Evolutionary conservation across 2,329 filamentous ascomycete species (phyloP), one percentile per base, ranked within the genome.

Genomic region (Simplicillium sp.): DNA sequence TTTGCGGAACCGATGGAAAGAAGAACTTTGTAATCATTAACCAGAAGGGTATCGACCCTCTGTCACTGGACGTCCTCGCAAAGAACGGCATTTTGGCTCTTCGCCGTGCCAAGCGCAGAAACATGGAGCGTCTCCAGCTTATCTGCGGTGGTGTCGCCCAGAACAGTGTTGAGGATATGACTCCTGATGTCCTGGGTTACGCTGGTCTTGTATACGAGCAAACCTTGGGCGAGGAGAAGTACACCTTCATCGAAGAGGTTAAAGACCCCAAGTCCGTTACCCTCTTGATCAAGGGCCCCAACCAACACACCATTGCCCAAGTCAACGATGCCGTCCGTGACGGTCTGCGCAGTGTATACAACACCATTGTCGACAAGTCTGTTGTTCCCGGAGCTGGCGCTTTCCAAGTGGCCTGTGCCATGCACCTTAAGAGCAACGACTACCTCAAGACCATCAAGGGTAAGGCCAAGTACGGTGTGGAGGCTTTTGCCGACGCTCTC

Each of bases 241-340:
- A 87, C 70, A 98, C 92, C 6, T 98, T 98, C 60, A 76, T 98
- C 46, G 92, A 98, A 66, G 92, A 98, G 54, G 92, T 98, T 56
- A 97, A 96, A 74, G 88, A 97, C 46, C 87, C 92, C 47, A 98
- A 98, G 71, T 96, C 90, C 2, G 92, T 98, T 36, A 98, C 92
- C 13, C 73, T 98, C 28, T 75, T 98, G 55, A 97, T 98, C 73
- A 98, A 97, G 73, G 92, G 92, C 17, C 92, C 92, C 48, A 98
- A 98, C 66, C 74, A 82, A 57, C 92, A 98, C 70, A 97, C 90
- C 46, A 98, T 98, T 55, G 81, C 85, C 12, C 92, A 98, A 65
- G 88, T 98, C 57, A 94, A 88, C 50, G 92, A 98, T 59, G 92
- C 92, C 3, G 92, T 97, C 35, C 80, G 92, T 40, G 92, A 98